Conservation (phyloP, 345 rosid genomes). For the Citrus mangshanensis region DNA sequence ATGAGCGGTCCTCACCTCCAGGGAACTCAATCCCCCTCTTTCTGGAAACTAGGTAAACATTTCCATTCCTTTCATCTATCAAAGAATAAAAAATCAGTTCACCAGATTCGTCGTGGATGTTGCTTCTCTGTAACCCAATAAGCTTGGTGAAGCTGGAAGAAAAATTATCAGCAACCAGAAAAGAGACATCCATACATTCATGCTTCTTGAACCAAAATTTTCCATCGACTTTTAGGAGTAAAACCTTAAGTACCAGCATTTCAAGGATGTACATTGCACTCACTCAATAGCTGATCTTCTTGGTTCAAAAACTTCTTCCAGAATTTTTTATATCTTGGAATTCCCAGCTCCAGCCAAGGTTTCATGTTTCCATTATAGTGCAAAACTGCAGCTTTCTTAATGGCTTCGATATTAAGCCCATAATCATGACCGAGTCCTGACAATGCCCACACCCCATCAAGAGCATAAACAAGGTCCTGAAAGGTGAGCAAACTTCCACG, state of each 20-base stretch:
- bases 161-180: slow-evolving; percentile 23
- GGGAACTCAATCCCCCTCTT: slow-evolving; percentile 20
- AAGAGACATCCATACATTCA: background rate
- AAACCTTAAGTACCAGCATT: slow-evolving; percentile 9
- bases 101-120: background rate
- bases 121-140: background rate
- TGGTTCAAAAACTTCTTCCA: slow-evolving; percentile 75
- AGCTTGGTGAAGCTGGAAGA: slow-evolving; percentile 24
- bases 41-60: slow-evolving; percentile 3
- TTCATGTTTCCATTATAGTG: slow-evolving; percentile 97
- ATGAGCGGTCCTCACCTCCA: slow-evolving; percentile 3
- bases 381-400: slow-evolving; percentile 63
- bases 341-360: slow-evolving; percentile 97
- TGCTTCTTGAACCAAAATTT: slow-evolving; percentile 16
- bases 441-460: slow-evolving; percentile 62
- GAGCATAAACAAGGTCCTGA: slow-evolving; percentile 59
- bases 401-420: slow-evolving; percentile 36
- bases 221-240: slow-evolving; percentile 3
- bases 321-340: slow-evolving; percentile 57
- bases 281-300: slow-evolving; percentile 60
- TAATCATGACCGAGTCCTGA: slow-evolving; percentile 87
- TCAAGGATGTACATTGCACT: slow-evolving; percentile 82
- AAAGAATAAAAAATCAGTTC: slow-evolving; percentile 12
- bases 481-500: slow-evolving; percentile 78
- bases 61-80: slow-evolving; percentile 23